Base-by-base conservation (phyloP, 208 protist species). In the Leishmania guyanensis region DNA sequence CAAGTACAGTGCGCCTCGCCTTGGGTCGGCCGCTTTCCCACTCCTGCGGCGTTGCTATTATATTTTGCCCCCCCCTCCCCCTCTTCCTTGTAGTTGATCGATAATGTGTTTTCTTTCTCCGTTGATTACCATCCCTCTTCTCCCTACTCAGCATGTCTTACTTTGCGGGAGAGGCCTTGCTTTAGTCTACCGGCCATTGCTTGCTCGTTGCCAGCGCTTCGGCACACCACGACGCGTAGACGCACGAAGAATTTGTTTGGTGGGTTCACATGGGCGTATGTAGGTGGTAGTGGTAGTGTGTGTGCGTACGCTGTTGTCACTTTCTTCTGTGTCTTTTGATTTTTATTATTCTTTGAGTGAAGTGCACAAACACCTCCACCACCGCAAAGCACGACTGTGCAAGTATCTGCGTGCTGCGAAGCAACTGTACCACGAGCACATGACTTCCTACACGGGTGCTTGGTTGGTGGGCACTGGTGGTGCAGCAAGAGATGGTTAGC, bases 321-420 rank as follows among this genome's bases (percentile, higher is more conserved):
- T 56, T 65, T 82, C 46, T 65, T 77, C 26, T 71, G 29, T 36
- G 29, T 36, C 36, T 70, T 22, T 70, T 51, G 43, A 39, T 39
- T 39, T 51, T 69, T 69, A 8, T 70, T 60, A 12, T 51, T 56
- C 6, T 58, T 70, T 62, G 72, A 58, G 51, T 5, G 68, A 14
- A 33, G 33, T 48, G 8, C 46, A 3, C 77, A n/a, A 43, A 46
- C 1, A n/a, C 72, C 43, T 62, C 51, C 10, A 14, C 51, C 26
- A 54, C 26, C 8, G 43, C 48, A 58, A 14, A 39, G 48, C 22
- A 16, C 3, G 48, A 75, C 12, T 58, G 9, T 6, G 16, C 70
- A 58, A 71, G 39, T 8, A 50, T 50, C 39, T 16, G 39, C 36
- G 14, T 71, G 14, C 6, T 22, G 36, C 46, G 39, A 53, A 51